Evolutionary conservation across 2,329 filamentous ascomycete species (phyloP).

Genomic region (Beauveria caledonica): DNA sequence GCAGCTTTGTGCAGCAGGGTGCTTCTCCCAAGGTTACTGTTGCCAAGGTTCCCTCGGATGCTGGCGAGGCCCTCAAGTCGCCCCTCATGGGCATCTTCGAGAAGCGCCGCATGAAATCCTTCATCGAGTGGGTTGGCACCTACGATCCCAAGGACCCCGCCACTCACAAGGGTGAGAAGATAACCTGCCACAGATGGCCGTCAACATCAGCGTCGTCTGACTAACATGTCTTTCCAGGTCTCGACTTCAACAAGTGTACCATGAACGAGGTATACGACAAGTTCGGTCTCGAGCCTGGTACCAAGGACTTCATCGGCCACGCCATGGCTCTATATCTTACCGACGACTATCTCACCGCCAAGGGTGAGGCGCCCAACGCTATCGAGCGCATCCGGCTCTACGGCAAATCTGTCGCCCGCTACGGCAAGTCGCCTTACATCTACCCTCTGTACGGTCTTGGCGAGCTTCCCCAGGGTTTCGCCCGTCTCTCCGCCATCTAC

Average conservation of each 20-base stretch:
- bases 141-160: constrained; percentile 75
- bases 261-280: constrained; percentile 99
- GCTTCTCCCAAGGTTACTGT: constrained; percentile 76
- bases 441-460: constrained; percentile 97
- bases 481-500: constrained; percentile 94
- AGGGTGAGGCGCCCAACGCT: constrained; percentile 70
- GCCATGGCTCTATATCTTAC: constrained; percentile 94
- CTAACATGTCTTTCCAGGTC: constrained; percentile 42
- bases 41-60: constrained; percentile 93
- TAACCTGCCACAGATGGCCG: background rate
- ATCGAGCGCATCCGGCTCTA: constrained; percentile 92
- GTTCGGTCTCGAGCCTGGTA: constrained; percentile 82
- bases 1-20: constrained; percentile 93
- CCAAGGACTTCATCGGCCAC: constrained; percentile 93
- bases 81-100: constrained; percentile 96
- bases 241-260: constrained; percentile 69
- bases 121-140: constrained; percentile 88
- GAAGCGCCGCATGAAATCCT: constrained; percentile 94
- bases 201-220: background rate
- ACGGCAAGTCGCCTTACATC: constrained; percentile 98
- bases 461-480: constrained; percentile 95
- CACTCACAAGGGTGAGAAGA: constrained; percentile 74
- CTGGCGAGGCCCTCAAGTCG: constrained; percentile 80
- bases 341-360: constrained; percentile 72
- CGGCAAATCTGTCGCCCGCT: constrained; percentile 93